Percentiles rank a stretch among this genome's conserved stretches.
phyloP scores from a whole-genome alignment of 257 asterid species.

The Mentha longifolia region DNA sequence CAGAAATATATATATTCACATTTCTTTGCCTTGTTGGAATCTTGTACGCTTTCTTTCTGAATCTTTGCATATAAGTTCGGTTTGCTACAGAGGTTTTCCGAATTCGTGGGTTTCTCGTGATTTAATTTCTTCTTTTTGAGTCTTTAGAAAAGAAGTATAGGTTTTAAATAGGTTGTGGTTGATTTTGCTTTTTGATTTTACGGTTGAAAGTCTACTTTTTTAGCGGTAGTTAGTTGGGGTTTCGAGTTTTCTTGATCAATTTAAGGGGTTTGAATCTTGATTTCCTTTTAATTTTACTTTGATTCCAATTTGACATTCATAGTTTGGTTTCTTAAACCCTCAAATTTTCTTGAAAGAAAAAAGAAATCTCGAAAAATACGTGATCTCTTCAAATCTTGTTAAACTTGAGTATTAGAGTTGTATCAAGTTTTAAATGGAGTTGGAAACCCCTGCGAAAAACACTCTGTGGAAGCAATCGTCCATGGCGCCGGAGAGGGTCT shows the following conservation, averaged over 20 bases:
- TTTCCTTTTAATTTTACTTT: constrained; percentile 6
- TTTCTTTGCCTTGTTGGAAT: neutral
- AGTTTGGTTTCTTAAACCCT: neutral
- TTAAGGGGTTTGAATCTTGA: constrained; percentile 1
- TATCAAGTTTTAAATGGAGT: constrained; percentile 48
- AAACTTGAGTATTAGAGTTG: neutral
- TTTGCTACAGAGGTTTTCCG: neutral
- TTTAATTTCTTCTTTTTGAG: constrained; percentile 27
- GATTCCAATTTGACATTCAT: constrained; percentile 4
- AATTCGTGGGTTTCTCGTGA: constrained; percentile 26
- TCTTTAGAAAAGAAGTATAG: neutral
- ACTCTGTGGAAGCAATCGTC: constrained; percentile 89
- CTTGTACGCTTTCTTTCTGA: neutral
- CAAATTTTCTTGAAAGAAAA: neutral
- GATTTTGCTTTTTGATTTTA: neutral
- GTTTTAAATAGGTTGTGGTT: neutral
- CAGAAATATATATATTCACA: neutral
- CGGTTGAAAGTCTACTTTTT: constrained; percentile 5
- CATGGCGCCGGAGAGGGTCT: constrained; percentile 73
- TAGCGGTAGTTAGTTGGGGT: neutral
- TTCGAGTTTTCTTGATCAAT: neutral
- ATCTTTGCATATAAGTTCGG: neutral
- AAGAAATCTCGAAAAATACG: neutral
- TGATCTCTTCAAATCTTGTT: constrained; percentile 7
- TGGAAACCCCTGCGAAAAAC: constrained; percentile 48